Evolutionary conservation across 192 early-diverging fungal species (phyloP).

Genomic region (Coemansia sp.): DNA sequence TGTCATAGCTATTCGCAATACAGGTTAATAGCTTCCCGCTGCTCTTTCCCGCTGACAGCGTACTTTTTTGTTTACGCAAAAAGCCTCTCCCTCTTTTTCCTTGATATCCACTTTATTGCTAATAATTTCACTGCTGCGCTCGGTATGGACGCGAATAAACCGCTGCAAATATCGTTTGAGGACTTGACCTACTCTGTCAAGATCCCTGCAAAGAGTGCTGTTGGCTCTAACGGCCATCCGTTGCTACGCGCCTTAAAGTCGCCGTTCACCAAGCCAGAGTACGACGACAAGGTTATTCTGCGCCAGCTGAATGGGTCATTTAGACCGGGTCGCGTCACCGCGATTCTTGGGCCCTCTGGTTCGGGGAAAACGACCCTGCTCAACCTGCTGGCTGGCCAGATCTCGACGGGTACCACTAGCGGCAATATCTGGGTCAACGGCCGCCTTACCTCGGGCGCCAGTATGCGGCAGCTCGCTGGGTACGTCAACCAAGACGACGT

Average conservation of each 20-base stretch:
- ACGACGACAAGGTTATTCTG: slow-evolving; percentile 43
- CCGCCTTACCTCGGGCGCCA: slow-evolving; percentile 47
- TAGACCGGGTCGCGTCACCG: slow-evolving; percentile 58
- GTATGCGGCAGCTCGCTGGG: slow-evolving; percentile 56
- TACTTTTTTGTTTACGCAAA: background rate
- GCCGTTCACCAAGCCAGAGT: background rate
- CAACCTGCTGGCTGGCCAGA: slow-evolving; percentile 60
- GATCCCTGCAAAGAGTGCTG: slow-evolving; percentile 10
- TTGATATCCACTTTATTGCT: background rate
- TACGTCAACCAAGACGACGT: slow-evolving; percentile 64
- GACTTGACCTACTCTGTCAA: slow-evolving; percentile 42
- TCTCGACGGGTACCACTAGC: slow-evolving; percentile 40
- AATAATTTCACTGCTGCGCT: background rate
- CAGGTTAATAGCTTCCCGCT: background rate
- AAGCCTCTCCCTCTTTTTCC: background rate
- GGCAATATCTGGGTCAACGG: slow-evolving; percentile 64
- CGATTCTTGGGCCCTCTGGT: slow-evolving; percentile 64
- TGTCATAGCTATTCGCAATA: background rate
- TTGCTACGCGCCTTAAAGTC: background rate
- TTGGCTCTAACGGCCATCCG: background rate
- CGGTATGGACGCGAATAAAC: slow-evolving; percentile 14
- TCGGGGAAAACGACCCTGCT: slow-evolving; percentile 67
- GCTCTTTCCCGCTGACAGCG: background rate
- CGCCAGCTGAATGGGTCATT: slow-evolving; percentile 36
- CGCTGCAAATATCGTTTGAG: slow-evolving; percentile 45